phyloP scores from a whole-genome alignment of 306 rosid genomes.

The Spatholobus suberectus region DNA sequence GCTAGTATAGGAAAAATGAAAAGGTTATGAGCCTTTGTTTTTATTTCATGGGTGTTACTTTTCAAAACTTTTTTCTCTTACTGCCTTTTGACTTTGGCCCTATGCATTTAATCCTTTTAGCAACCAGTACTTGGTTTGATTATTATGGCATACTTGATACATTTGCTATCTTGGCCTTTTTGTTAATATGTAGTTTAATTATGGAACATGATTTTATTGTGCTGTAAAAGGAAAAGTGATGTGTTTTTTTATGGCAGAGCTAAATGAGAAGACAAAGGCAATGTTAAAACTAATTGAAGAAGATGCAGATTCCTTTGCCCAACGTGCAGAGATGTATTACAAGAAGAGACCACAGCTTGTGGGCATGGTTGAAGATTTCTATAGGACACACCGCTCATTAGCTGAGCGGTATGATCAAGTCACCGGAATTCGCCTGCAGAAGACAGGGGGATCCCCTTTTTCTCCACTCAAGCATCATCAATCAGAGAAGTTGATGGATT shows the following conservation, averaged over 20 bases:
- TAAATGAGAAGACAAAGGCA: slow-evolving; percentile 72
- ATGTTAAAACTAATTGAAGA: slow-evolving; percentile 73
- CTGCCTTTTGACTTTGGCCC: slow-evolving; percentile 27
- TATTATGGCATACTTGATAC: background rate
- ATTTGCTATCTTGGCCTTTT: background rate
- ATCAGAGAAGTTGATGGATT: slow-evolving; percentile 47
- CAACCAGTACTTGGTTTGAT: background rate
- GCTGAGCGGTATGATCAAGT: slow-evolving; percentile 80
- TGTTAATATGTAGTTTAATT: background rate
- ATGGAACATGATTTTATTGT: background rate
- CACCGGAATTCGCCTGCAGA: slow-evolving; percentile 52
- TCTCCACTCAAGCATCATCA: slow-evolving; percentile 50
- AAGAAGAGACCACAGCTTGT: slow-evolving; percentile 83
- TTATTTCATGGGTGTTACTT: slow-evolving; percentile 24
- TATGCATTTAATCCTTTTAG: slow-evolving; percentile 35
- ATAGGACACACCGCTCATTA: slow-evolving; percentile 71
- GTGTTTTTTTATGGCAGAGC: slow-evolving; percentile 55
- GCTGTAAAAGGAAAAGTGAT: slow-evolving; percentile 7
- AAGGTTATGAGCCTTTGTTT: slow-evolving; percentile 37
- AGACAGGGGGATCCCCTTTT: slow-evolving; percentile 58
- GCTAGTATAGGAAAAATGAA: slow-evolving; percentile 14
- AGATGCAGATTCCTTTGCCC: slow-evolving; percentile 91
- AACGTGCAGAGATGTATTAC: slow-evolving; percentile 94
- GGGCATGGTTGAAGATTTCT: slow-evolving; percentile 86
- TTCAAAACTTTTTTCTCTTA: slow-evolving; percentile 23